Percentiles rank a stretch among this genome's conserved stretches.
Conservation (phyloP, 2,329 filamentous ascomycete genomes). For the Stachybotrys chartarum region DNA sequence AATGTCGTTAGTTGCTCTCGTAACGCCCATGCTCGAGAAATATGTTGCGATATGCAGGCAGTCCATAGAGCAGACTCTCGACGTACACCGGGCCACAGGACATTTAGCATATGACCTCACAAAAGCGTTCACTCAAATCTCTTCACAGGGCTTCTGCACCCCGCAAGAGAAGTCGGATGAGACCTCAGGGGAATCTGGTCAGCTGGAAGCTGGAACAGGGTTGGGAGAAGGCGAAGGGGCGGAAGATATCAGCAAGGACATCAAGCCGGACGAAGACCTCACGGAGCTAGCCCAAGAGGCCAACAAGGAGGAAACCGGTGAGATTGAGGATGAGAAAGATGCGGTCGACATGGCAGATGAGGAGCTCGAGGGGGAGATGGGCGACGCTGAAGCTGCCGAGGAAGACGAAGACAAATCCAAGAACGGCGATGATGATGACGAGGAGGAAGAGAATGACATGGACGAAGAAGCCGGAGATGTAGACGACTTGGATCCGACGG, state of each 20-base stretch:
- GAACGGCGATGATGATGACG: slow-evolving; percentile 51
- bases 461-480: slow-evolving; percentile 89
- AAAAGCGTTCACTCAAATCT: slow-evolving; percentile 71
- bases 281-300: slow-evolving; percentile 84
- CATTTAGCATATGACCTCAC: slow-evolving; percentile 70
- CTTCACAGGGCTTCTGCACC: slow-evolving; percentile 82
- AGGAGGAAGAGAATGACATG: slow-evolving; percentile 64
- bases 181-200: slow-evolving; percentile 62
- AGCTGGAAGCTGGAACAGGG: slow-evolving; percentile 85
- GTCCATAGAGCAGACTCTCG: slow-evolving; percentile 49
- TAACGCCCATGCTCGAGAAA: slow-evolving; percentile 64
- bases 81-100: slow-evolving; percentile 63
- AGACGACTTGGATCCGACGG: slow-evolving; percentile 80
- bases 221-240: slow-evolving; percentile 92
- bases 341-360: slow-evolving; percentile 90
- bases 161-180: slow-evolving; percentile 74
- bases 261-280: slow-evolving; percentile 87
- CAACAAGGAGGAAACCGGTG: slow-evolving; percentile 55
- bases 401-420: slow-evolving; percentile 54
- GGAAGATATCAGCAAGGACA: slow-evolving; percentile 97
- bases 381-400: slow-evolving; percentile 54
- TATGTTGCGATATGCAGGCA: slow-evolving; percentile 58
- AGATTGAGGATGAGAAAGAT: slow-evolving; percentile 74
- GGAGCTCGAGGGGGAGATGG: slow-evolving; percentile 81
- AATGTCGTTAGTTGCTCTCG: slow-evolving; percentile 23